These are phyloP conservation scores for Crucibulum laeve DNA, from an alignment of 768 basidiomycete genomes.

Conservation along the genomic window DNA sequence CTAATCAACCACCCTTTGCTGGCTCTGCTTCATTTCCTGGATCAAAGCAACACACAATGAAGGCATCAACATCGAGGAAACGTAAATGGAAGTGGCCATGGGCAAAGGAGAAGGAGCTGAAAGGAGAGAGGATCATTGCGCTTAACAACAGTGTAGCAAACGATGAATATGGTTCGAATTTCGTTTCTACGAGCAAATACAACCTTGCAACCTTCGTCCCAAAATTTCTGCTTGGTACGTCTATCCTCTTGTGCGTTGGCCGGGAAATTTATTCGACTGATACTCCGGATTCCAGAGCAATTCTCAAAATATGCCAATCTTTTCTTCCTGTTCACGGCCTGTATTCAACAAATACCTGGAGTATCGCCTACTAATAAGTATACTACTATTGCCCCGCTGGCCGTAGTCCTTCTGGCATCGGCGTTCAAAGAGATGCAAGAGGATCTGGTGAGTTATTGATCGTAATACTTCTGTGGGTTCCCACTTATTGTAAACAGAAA, in stretches of 20 bases:
- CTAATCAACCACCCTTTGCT: conserved; percentile 32
- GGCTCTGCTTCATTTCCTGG: conserved; percentile 38
- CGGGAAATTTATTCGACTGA: conserved; percentile 4
- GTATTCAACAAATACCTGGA: conserved; percentile 95
- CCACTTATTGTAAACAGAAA: conserved; percentile 52
- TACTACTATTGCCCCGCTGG: conserved; percentile 92
- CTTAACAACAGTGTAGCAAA: conserved; percentile 75
- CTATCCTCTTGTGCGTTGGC: neutral
- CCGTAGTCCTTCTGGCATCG: conserved; percentile 84
- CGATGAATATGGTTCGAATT: conserved; percentile 71
- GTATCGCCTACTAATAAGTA: conserved; percentile 95
- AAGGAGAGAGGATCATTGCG: conserved; percentile 75
- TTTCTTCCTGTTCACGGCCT: conserved; percentile 97
- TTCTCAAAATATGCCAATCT: conserved; percentile 98
- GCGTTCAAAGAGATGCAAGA: conserved; percentile 96
- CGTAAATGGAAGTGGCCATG: conserved; percentile 81
- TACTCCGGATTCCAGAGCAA: conserved; percentile 66
- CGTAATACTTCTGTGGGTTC: neutral
- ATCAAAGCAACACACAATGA: conserved; percentile 13
- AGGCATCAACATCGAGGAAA: conserved; percentile 18
- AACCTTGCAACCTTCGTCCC: conserved; percentile 83
- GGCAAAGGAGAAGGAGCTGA: conserved; percentile 60
- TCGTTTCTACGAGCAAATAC: conserved; percentile 94
- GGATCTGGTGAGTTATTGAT: conserved; percentile 66
- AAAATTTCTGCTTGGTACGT: conserved; percentile 88